Evolutionary conservation across 441 rosid species (phyloP).

Genomic region (Brassica balearica): DNA sequence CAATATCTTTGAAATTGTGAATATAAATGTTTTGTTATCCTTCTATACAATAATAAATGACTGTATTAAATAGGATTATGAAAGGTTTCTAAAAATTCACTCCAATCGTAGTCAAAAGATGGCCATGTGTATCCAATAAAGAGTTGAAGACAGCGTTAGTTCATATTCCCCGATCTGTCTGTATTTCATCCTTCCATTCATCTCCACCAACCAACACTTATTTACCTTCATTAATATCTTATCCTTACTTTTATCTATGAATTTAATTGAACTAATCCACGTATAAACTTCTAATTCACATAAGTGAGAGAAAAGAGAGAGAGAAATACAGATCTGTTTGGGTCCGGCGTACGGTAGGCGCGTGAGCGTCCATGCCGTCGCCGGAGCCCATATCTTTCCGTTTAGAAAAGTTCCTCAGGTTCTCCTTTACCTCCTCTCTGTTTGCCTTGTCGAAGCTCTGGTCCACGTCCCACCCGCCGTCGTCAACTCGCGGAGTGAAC

Average conservation of each 20-base stretch:
- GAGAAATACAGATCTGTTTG: too few relatives aligned
- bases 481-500: too few relatives aligned
- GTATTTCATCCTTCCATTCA: constrained; percentile 22
- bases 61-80: constrained; percentile 19
- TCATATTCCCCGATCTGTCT: constrained; percentile 42
- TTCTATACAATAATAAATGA: constrained; percentile 22
- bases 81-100: constrained; percentile 39
- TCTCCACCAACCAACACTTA: constrained; percentile 35
- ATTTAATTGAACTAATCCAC: background rate
- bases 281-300: background rate
- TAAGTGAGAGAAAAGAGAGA: too few relatives aligned
- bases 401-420: too few relatives aligned
- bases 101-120: constrained; percentile 34
- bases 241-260: background rate
- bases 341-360: too few relatives aligned
- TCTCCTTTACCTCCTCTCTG: too few relatives aligned
- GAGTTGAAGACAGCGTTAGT: constrained; percentile 45
- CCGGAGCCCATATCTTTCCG: too few relatives aligned
- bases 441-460: too few relatives aligned
- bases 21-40: background rate
- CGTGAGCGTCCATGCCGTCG: too few relatives aligned
- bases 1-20: background rate
- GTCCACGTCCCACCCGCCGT: too few relatives aligned
- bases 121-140: constrained; percentile 39
- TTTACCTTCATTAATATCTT: constrained; percentile 33